A percentile compares a stretch with the other conserved stretches of the same genome.
Evolutionary conservation across 2,329 filamentous ascomycete genomes (phyloP).

Genomic region (Bertia moriformis): DNA sequence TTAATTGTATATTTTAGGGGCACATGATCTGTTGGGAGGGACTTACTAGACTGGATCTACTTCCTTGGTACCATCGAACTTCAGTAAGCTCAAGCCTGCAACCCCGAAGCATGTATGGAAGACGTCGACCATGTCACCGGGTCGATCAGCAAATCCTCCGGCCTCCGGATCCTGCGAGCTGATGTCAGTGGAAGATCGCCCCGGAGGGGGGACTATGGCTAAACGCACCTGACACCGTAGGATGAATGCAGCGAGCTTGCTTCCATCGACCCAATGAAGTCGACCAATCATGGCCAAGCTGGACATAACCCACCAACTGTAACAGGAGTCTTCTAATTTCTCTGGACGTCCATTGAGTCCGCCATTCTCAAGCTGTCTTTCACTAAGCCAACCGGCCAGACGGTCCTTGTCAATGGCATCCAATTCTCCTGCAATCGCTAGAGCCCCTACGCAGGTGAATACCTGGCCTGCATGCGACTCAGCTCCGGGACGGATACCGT

Average conservation of each 20-base stretch:
- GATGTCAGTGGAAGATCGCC: background rate
- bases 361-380: conserved; percentile 74
- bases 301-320: conserved; percentile 96
- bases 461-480: conserved; percentile 94
- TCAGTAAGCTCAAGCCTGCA: conserved; percentile 72
- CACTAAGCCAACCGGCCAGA: conserved; percentile 79
- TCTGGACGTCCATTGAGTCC: conserved; percentile 89
- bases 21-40: too few relatives aligned
- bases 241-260: conserved; percentile 69
- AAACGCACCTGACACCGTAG: conserved; percentile 47
- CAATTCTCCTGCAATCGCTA: conserved; percentile 69
- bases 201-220: too few relatives aligned
- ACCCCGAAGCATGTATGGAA: conserved; percentile 89
- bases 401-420: conserved; percentile 73
- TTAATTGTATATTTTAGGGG: too few relatives aligned
- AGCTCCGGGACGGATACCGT: conserved; percentile 78
- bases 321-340: conserved; percentile 92
- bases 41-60: conserved; percentile 83
- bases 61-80: conserved; percentile 59
- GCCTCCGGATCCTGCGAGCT: conserved; percentile 68
- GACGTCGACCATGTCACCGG: conserved; percentile 90
- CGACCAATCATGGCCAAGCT: conserved; percentile 79
- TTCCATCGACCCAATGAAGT: conserved; percentile 82
- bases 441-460: conserved; percentile 79
- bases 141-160: conserved; percentile 79